Percentiles rank a stretch among this genome's conserved stretches.
phyloP scores from a whole-genome alignment of 2,329 filamentous ascomycete genomes.

The Penicillium sp. region DNA sequence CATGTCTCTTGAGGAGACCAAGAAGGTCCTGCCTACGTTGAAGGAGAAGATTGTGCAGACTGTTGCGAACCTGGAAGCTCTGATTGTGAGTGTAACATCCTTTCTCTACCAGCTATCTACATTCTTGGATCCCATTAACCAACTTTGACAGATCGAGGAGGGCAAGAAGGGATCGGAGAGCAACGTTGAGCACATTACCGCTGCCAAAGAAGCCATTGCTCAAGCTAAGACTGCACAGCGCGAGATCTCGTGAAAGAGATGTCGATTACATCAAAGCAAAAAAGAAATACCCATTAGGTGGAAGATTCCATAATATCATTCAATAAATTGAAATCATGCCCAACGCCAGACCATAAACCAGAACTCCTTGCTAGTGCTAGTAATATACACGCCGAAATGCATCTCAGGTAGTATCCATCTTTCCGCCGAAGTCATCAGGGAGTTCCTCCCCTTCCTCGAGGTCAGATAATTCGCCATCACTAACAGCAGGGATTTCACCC shows the following conservation, averaged over 20 bases:
- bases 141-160: constrained; percentile 33
- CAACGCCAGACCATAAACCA: constrained; percentile 20
- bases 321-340: constrained; percentile 17
- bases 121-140: not conserved
- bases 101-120: not conserved
- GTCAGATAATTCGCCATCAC: constrained; percentile 35
- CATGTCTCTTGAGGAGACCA: constrained; percentile 81
- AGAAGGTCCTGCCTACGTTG: constrained; percentile 73
- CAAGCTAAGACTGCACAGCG: constrained; percentile 38
- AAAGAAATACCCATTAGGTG: constrained; percentile 8
- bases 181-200: constrained; percentile 41
- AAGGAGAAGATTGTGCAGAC: constrained; percentile 69
- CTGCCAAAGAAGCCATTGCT: constrained; percentile 42
- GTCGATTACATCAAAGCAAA: not conserved
- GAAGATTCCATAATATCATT: constrained; percentile 11
- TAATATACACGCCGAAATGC: constrained; percentile 18
- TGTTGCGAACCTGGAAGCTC: constrained; percentile 68
- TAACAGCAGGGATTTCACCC: constrained; percentile 38
- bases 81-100: constrained; percentile 60
- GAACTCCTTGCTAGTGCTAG: constrained; percentile 30
- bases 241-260: constrained; percentile 32
- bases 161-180: constrained; percentile 38
- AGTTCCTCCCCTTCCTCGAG: constrained; percentile 51
- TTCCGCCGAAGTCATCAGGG: constrained; percentile 50
- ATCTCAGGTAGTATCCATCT: constrained; percentile 61